Percentiles rank a stretch among this genome's conserved stretches.
These are phyloP conservation scores for Alternaria sp. DNA, from an alignment of 2,329 filamentous ascomycete genomes.

Conservation along the genomic window DNA sequence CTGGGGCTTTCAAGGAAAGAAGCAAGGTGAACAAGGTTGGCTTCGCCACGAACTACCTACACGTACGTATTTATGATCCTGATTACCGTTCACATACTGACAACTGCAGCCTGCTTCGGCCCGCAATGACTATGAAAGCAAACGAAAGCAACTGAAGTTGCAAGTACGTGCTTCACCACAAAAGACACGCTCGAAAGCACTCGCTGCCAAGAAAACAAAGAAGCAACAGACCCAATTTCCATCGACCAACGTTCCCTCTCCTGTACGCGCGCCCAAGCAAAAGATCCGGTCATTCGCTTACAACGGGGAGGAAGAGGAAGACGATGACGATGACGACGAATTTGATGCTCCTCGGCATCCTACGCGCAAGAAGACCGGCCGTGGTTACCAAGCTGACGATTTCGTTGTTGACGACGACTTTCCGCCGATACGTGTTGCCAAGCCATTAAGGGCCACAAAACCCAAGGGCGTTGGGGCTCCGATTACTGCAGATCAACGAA, in stretches of 20 bases:
- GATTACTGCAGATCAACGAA: slow-evolving; percentile 65
- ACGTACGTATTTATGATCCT: slow-evolving; percentile 58
- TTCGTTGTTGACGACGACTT: slow-evolving; percentile 59
- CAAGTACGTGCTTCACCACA: slow-evolving; percentile 62
- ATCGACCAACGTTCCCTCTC: slow-evolving; percentile 74
- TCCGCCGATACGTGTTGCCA: slow-evolving; percentile 49
- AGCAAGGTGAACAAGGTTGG: slow-evolving; percentile 70
- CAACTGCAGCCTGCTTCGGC: slow-evolving; percentile 54
- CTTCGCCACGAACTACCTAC: slow-evolving; percentile 78
- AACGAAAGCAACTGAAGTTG: slow-evolving; percentile 56
- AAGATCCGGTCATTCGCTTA: slow-evolving; percentile 42
- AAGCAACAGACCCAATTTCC: slow-evolving; percentile 60
- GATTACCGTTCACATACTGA: slow-evolving; percentile 24
- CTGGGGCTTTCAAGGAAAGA: slow-evolving; percentile 76
- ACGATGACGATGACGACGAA: slow-evolving; percentile 36
- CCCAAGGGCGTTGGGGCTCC: slow-evolving; percentile 62
- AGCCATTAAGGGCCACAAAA: slow-evolving; percentile 50
- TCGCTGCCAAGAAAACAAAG: slow-evolving; percentile 30
- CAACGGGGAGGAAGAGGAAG: slow-evolving; percentile 37
- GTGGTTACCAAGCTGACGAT: slow-evolving; percentile 49
- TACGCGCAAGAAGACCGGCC: slow-evolving; percentile 33
- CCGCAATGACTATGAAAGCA: slow-evolving; percentile 55
- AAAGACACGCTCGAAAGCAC: slow-evolving; percentile 44
- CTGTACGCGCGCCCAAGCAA: slow-evolving; percentile 59
- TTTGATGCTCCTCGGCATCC: slow-evolving; percentile 36